Evolutionary conservation across 352 stramenopile species (phyloP).

Genomic region (Globisporangium irregulare): DNA sequence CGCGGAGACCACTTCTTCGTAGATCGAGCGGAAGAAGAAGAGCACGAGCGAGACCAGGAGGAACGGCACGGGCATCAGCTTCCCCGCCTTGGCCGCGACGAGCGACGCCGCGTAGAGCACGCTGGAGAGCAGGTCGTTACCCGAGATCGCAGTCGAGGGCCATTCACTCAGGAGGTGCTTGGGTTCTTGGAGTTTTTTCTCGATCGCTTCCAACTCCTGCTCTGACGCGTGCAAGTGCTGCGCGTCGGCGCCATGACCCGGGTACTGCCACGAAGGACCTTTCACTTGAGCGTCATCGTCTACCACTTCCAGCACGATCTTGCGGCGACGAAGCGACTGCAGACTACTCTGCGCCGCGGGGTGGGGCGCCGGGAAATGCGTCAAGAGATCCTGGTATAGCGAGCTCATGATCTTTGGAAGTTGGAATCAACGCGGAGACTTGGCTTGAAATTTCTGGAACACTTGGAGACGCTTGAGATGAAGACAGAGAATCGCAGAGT

Average conservation of each 20-base stretch:
- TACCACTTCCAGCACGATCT: constrained; percentile 43
- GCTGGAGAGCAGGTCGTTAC: constrained; percentile 89
- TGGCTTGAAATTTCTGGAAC: background rate
- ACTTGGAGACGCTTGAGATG: background rate
- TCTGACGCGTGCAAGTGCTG: constrained; percentile 34
- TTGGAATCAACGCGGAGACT: background rate
- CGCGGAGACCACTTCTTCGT: constrained; percentile 84
- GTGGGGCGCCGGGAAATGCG: background rate
- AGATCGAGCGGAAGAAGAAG: constrained; percentile 75
- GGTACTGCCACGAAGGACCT: constrained; percentile 39
- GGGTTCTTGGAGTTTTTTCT: constrained; percentile 28
- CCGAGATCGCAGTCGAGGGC: constrained; percentile 77
- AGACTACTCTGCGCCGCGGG: background rate
- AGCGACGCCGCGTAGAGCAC: constrained; percentile 61
- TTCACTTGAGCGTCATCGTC: constrained; percentile 18
- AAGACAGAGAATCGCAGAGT: background rate
- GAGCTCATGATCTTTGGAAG: background rate
- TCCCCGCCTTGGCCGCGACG: constrained; percentile 52
- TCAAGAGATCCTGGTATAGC: background rate
- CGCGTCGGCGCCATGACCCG: constrained; percentile 21
- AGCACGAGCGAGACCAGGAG: constrained; percentile 62
- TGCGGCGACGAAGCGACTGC: constrained; percentile 25
- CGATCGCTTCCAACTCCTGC: constrained; percentile 32
- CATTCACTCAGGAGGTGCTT: constrained; percentile 52
- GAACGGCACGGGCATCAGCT: constrained; percentile 79